Evolutionary conservation across 2,329 filamentous ascomycete species (phyloP), one percentile per base, ranked within the genome.

Genomic region (Hawksworthiomyces lignivorus): DNA sequence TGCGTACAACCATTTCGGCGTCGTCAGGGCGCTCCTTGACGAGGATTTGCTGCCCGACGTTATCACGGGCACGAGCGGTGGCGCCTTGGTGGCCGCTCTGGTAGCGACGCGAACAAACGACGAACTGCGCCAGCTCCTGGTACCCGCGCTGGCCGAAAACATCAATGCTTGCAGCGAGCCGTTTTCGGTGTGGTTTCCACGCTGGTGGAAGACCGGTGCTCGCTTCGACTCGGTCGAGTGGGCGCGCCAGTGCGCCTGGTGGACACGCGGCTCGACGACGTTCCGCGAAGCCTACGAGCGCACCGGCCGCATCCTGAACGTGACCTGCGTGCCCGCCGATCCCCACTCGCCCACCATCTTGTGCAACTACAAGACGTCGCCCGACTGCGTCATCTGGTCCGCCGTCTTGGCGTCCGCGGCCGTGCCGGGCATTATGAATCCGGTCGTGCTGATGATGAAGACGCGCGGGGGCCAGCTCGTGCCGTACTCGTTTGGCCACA

Each of bases 371-470:
- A 75, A 96, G 24, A 97, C 92, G 2, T 85, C 84, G 18, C 92
- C 92, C 0, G 88, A 98, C 65, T 98, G 92, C 57, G 92, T 98
- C 30, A 94, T 98, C 48, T 98, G 94, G 92, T 95, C 88, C 10
- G 90, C 92, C 2, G 88, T 97, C 4, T 60, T 98, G 33, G 92
- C 92, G 1, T 96, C 89, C 6, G 92, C 92, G 4, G 92, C 92
- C 5, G 92, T 98, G 0, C 92, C 92, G 0, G 92, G 92, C 2
- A 97, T 98, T 44, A 68, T 97, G 27, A 97, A 97, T 56, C 92
- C 92, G 0, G 86, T 94, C 3, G 90, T 98, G 1, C 77, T 98
- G 7, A 86, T 87, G 69, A 89, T 95, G 70, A 95, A 94, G 66
- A 84, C 75, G 40, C 19, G 7, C 31, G 77, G 88, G 46, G 89